Evolutionary conservation across 345 rosid species (phyloP), one percentile per base, ranked within the genome.

Genomic region (Gossypium anomalum): DNA sequence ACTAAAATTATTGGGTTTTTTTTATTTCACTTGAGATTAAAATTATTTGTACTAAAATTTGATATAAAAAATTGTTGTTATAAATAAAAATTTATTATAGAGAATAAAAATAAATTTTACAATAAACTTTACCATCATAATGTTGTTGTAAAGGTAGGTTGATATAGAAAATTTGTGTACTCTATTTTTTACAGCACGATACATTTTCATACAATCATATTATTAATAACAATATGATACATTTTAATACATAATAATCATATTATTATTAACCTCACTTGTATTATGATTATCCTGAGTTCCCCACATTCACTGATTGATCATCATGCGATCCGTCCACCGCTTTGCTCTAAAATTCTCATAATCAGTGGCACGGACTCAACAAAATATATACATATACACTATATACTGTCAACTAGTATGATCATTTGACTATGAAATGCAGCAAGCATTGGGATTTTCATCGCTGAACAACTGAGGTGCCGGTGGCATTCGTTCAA

Each of bases 381-480:
- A 23, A 66, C 29, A 64, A 66, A 43, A 17, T 64, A 23, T 20
- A 43, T 56, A 2, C 1, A 17, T 53, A n/a, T 76, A 52, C 52
- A 3, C 41, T 67, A 75, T 78, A 75, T 75, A 82, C 64, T 34
- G n/a, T 53, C n/a, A n/a, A 53, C 9, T 53, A 5, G 20, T 7
- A n/a, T 41, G 10, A 47, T 67, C 16, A 47, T 34, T 71, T 71
- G 29, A 72, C 86, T 79, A 95, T 57, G 90, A 84, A 76, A 95
- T 88, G 83, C 85, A 85, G 70, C 99, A 95, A 6, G 99, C 99
- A 70, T 95, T 91, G 17, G 98, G 99, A 76, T 95, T 95, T 83
- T 95, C 99, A 62, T 95, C 99, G 51, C 99, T 95, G 80, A 93
- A 95, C 66, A 93, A 88, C 82, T 91, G 98, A 65, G 98, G 94